These are phyloP conservation scores for Schwanniomyces polymorphus DNA, from an alignment of 805 yeast species.

Conservation along the genomic window DNA sequence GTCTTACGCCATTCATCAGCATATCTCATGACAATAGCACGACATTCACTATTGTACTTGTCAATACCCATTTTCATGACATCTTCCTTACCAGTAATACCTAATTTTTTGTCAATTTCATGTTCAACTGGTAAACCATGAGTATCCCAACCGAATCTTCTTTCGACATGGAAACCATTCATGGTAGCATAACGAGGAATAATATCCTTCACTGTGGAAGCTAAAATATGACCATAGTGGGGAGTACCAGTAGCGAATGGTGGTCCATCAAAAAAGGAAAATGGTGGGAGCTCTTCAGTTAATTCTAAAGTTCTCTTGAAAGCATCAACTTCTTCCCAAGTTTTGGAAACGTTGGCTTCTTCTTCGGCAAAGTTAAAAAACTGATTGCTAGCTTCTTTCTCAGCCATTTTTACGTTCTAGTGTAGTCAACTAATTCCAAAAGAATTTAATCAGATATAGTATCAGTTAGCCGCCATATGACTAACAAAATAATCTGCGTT, in stretches of 20 bases:
- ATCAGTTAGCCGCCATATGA: background rate
- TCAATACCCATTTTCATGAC: constrained; percentile 93
- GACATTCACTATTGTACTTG: constrained; percentile 91
- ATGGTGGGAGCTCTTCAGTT: constrained; percentile 81
- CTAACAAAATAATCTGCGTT: background rate
- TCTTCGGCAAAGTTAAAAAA: constrained; percentile 79
- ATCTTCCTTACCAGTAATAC: constrained; percentile 90
- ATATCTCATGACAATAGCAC: constrained; percentile 96
- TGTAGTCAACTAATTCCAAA: background rate
- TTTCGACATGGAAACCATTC: constrained; percentile 95
- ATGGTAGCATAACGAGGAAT: constrained; percentile 97
- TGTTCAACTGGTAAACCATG: constrained; percentile 99
- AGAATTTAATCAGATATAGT: background rate
- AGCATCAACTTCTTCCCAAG: constrained; percentile 94
- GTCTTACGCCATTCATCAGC: constrained; percentile 94
- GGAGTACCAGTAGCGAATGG: constrained; percentile 99
- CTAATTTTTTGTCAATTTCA: constrained; percentile 96
- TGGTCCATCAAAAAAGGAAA: constrained; percentile 97
- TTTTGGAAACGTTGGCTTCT: constrained; percentile 76
- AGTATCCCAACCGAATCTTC: constrained; percentile 99
- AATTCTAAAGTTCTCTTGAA: constrained; percentile 82
- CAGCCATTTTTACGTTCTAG: constrained; percentile 13
- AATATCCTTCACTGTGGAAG: constrained; percentile 96
- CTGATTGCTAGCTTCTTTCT: constrained; percentile 14
- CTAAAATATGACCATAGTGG: constrained; percentile 96